Conservation (phyloP, 2,329 filamentous ascomycete genomes). For the Pleurostoma richardsiae region DNA sequence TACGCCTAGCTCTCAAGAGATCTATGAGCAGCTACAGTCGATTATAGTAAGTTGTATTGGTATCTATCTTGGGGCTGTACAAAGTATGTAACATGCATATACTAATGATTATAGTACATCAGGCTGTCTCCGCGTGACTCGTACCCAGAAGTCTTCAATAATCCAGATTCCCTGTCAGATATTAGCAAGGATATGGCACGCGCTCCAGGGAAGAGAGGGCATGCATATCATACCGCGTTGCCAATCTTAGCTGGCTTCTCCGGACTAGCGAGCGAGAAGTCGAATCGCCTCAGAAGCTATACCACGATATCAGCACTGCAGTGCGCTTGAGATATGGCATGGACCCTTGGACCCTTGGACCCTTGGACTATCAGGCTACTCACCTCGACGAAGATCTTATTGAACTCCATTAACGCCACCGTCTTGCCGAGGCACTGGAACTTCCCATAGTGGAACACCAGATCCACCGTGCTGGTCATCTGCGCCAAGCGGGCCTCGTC, state of each 20-base stretch:
- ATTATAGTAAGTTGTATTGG: too few relatives aligned
- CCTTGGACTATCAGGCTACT: too few relatives aligned
- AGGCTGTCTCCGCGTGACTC: neutral
- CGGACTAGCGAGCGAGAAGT: neutral
- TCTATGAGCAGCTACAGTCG: too few relatives aligned
- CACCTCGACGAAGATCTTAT: conserved; percentile 36
- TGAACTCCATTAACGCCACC: conserved; percentile 34
- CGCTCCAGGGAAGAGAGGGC: neutral
- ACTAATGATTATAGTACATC: too few relatives aligned
- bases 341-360: too few relatives aligned
- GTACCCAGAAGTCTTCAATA: neutral
- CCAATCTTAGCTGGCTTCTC: neutral
- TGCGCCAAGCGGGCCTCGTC: conserved; percentile 16
- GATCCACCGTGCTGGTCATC: conserved; percentile 27
- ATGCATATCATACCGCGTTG: neutral
- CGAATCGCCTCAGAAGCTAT: neutral
- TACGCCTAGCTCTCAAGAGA: too few relatives aligned
- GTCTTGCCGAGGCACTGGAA: conserved; percentile 31
- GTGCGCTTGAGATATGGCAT: too few relatives aligned
- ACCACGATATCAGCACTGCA: too few relatives aligned
- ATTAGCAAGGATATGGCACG: neutral
- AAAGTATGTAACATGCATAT: too few relatives aligned
- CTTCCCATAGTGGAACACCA: conserved; percentile 31
- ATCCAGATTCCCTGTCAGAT: neutral
- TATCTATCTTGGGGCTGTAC: too few relatives aligned